A percentile compares a stretch with the other conserved stretches of the same genome.
Conservation (phyloP, 2,329 filamentous ascomycete genomes). For the Ascochyta pisi region DNA sequence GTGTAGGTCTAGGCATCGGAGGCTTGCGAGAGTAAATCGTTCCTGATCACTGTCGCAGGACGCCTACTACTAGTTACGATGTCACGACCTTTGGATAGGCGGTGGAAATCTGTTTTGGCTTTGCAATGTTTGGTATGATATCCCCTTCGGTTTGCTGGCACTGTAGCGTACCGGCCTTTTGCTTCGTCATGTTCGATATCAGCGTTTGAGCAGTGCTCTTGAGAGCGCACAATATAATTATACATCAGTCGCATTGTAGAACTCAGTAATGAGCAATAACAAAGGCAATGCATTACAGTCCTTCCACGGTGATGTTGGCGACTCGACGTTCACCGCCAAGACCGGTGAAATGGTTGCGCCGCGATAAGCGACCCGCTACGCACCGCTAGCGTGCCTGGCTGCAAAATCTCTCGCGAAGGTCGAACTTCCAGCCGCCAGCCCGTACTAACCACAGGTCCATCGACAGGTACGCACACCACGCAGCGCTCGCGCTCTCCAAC, state of each 20-base stretch:
- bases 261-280: slow-evolving; percentile 3
- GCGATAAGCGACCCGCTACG: slow-evolving; percentile 25
- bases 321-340: slow-evolving; percentile 12
- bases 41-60: slow-evolving; percentile 26
- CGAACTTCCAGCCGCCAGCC: slow-evolving; percentile 28
- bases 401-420: slow-evolving; percentile 20
- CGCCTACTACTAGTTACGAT: slow-evolving; percentile 24
- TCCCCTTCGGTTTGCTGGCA: slow-evolving; percentile 22
- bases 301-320: too few relatives aligned
- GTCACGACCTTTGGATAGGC: slow-evolving; percentile 18
- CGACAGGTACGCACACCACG: slow-evolving; percentile 35
- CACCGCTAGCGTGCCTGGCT: slow-evolving; percentile 1
- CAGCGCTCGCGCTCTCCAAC: slow-evolving; percentile 5
- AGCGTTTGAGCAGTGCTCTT: neutral
- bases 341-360: slow-evolving; percentile 30
- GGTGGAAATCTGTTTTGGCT: slow-evolving; percentile 4
- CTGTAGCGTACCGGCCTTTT: slow-evolving; percentile 1
- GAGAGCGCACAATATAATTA: neutral
- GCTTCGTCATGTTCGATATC: slow-evolving; percentile 4
- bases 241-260: neutral
- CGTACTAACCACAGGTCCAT: slow-evolving; percentile 46
- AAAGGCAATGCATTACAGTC: too few relatives aligned
- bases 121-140: slow-evolving; percentile 24
- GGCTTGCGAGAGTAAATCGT: slow-evolving; percentile 40
- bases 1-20: slow-evolving; percentile 65